phyloP scores from a whole-genome alignment of 257 asterid genomes.

The Ajuga chamaepitys region DNA sequence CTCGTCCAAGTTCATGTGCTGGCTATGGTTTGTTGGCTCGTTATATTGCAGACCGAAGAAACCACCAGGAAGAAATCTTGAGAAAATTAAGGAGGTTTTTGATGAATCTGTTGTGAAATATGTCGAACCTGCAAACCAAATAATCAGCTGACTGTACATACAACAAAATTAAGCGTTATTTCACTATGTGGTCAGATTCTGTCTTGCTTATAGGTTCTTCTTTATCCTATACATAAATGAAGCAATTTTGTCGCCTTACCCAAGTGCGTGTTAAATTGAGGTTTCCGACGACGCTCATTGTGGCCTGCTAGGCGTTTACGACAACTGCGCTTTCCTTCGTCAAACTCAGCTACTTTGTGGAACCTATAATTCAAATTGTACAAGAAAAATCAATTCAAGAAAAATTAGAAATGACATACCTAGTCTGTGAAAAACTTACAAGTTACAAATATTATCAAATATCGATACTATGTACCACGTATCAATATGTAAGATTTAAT shows the following conservation, averaged over 20 bases:
- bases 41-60: slow-evolving; percentile 29
- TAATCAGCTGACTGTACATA: not conserved
- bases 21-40: slow-evolving; percentile 10
- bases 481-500: not conserved
- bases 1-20: slow-evolving; percentile 16
- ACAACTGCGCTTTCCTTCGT: slow-evolving; percentile 68
- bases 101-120: slow-evolving; percentile 26
- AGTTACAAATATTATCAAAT: not conserved
- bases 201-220: no score
- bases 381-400: not conserved
- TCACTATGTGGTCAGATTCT: no score
- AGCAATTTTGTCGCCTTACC: slow-evolving; percentile 26
- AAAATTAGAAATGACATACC: not conserved
- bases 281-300: slow-evolving; percentile 61
- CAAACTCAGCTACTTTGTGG: slow-evolving; percentile 56
- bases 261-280: slow-evolving; percentile 39
- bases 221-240: not conserved
- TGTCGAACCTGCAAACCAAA: slow-evolving; percentile 31
- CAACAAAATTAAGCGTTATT: no score
- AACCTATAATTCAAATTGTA: slow-evolving; percentile 34
- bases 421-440: not conserved
- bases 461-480: not conserved
- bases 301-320: slow-evolving; percentile 74
- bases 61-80: slow-evolving; percentile 28
- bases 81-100: slow-evolving; percentile 28